A percentile compares a stretch with the other conserved stretches of the same genome.
These are phyloP conservation scores for Cryphonectria radicalis DNA, from an alignment of 2,329 filamentous ascomycete species.

Conservation along the genomic window DNA sequence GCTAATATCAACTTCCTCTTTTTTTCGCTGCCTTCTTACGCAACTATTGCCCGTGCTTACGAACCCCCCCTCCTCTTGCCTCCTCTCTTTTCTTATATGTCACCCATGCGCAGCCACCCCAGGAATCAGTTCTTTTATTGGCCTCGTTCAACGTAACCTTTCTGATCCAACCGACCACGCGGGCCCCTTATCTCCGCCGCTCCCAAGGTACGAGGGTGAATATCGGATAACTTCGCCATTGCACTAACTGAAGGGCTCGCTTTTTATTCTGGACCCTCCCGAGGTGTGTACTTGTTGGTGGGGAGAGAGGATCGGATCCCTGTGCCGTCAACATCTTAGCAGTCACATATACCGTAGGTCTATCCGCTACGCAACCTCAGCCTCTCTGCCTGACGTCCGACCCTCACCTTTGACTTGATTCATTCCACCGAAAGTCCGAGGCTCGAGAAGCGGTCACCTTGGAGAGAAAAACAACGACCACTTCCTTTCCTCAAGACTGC, in stretches of 20 bases:
- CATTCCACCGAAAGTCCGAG: not conserved
- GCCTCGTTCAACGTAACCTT: not conserved
- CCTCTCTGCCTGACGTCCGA: slow-evolving; percentile 38
- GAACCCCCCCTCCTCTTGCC: no score
- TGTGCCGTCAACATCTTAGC: slow-evolving; percentile 43
- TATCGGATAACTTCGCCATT: not conserved
- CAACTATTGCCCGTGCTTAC: not conserved
- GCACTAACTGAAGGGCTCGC: slow-evolving; percentile 18
- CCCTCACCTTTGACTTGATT: not conserved
- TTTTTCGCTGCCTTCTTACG: not conserved
- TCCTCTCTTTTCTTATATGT: not conserved
- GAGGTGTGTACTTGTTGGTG: not conserved
- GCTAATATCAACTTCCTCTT: slow-evolving; percentile 1
- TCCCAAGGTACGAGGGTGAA: slow-evolving; percentile 8
- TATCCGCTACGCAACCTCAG: slow-evolving; percentile 39
- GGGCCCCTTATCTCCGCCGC: slow-evolving; percentile 15
- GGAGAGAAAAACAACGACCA: not conserved
- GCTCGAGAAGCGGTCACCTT: not conserved
- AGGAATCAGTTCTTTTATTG: not conserved
- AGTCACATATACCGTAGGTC: slow-evolving; percentile 30
- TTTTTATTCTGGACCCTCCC: slow-evolving; percentile 13
- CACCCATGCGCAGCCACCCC: not conserved
- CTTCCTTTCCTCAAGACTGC: not conserved
- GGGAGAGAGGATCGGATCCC: slow-evolving; percentile 13
- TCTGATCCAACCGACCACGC: not conserved